These are phyloP conservation scores for Trifolium fragiferum DNA, from an alignment of 306 rosid species.

Conservation along the genomic window DNA sequence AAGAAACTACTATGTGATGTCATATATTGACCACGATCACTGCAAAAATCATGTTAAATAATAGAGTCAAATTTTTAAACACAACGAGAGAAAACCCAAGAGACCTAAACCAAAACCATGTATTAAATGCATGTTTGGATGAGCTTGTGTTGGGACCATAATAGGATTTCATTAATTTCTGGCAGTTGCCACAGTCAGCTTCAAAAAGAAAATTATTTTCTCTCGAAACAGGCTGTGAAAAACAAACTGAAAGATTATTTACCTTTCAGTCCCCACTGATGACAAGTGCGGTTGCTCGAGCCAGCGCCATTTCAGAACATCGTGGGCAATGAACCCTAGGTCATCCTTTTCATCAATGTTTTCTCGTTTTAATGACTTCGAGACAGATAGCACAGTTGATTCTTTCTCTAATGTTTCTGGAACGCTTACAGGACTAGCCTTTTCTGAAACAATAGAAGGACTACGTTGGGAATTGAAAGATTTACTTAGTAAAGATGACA, in stretches of 20 bases:
- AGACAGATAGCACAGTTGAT: constrained; percentile 57
- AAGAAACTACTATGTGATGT: constrained; percentile 75
- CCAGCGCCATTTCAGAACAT: constrained; percentile 98
- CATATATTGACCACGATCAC: constrained; percentile 77
- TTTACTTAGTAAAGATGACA: constrained; percentile 88
- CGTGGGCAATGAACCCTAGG: constrained; percentile 71
- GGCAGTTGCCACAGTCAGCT: neutral
- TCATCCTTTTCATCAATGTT: constrained; percentile 71
- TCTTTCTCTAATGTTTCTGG: constrained; percentile 73
- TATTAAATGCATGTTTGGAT: constrained; percentile 19
- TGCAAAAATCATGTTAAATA: constrained; percentile 50
- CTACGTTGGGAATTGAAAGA: constrained; percentile 83
- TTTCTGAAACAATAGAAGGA: constrained; percentile 68
- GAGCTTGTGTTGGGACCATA: constrained; percentile 11
- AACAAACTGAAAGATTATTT: constrained; percentile 38
- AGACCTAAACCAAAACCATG: constrained; percentile 37
- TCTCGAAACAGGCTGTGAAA: constrained; percentile 9
- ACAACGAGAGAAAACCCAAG: constrained; percentile 18
- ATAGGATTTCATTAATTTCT: neutral
- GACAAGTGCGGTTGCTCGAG: constrained; percentile 70
- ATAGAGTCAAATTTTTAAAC: constrained; percentile 38
- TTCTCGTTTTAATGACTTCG: constrained; percentile 72
- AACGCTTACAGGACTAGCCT: constrained; percentile 48
- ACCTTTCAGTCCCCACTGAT: constrained; percentile 67
- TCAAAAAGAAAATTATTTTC: neutral